Base-by-base conservation (phyloP, 768 basidiomycete genomes). In the Pleurotus ostreatus region DNA sequence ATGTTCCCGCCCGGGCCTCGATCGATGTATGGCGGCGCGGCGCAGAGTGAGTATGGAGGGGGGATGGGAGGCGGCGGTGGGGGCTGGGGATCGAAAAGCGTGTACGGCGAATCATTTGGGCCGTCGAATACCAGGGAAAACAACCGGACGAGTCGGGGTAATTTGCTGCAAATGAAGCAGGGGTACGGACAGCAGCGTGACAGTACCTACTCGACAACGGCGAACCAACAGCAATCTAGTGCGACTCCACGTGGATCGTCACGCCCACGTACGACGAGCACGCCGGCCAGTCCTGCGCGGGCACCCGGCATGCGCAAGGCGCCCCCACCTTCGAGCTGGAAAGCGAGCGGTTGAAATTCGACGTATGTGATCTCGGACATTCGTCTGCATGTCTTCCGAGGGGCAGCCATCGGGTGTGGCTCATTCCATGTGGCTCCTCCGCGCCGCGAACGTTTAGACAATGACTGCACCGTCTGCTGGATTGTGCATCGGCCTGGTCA, bases 321-420 rank as follows among this genome's bases (percentile, higher is more conserved):
- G n/a, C 71, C 76, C 1, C 84, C 84, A 7, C 84, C 84, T 11
- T 86, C 84, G 37, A 85, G 84, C 60, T 86, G 84, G 84, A 84
- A 80, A 67, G 64, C 74, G 44, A 70, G 70, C 23, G 55, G 60
- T 45, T 75, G 59, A 65, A 23, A 22, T 12, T 56, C 4, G 15
- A 15, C 39, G 34, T 13, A 46, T 18, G 30, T 34, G 30, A 34
- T 11, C 57, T 39, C 47, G 23, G 25, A 26, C 26, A n/a, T 52
- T 38, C 22, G 30, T 34, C 30, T 34, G 30, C 30, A 45, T 16
- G 15, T 41, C 39, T 18, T 43, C 39, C 20, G 16, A 12, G 16
- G 52, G 11, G 15, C 18, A n/a, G 7, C 20, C 52, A 46, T 22
- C 7, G 16, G n/a, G 13, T 26, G 15, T 49, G 6, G 34, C 43